Evolutionary conservation across 257 asterid species (phyloP).

Genomic region (Nicotiana tabacum): DNA sequence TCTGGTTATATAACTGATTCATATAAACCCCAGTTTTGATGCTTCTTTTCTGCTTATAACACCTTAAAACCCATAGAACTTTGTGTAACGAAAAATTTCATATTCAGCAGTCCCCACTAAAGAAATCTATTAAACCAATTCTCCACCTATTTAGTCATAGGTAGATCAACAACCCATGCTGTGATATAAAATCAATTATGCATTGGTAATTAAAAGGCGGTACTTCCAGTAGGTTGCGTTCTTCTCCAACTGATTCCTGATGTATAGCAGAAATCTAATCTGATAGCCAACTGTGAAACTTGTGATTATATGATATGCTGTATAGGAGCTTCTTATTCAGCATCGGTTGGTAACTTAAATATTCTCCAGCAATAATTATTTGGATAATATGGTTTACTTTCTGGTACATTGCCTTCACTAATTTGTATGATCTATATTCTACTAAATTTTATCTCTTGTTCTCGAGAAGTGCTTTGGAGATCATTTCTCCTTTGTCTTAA

Average conservation of each 20-base stretch:
- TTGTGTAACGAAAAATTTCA: background rate
- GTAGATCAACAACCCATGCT: background rate
- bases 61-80: background rate
- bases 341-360: background rate
- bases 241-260: background rate
- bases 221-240: background rate
- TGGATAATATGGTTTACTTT: background rate
- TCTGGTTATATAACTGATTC: background rate
- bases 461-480: slow-evolving; percentile 5
- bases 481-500: background rate
- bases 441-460: background rate
- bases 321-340: background rate
- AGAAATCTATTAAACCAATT: background rate
- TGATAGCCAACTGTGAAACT: background rate
- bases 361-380: background rate
- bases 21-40: background rate
- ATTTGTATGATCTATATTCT: background rate
- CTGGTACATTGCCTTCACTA: slow-evolving; percentile 1
- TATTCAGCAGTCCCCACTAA: background rate
- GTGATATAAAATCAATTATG: slow-evolving; percentile 2
- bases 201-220: background rate
- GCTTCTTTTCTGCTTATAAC: background rate
- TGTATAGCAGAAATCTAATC: background rate
- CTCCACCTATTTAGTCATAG: background rate
- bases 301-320: background rate